A percentile compares a stretch with the other conserved stretches of the same genome.
Evolutionary conservation across 2,329 filamentous ascomycete species (phyloP).

Genomic region (Sclerotinia glacialis): DNA sequence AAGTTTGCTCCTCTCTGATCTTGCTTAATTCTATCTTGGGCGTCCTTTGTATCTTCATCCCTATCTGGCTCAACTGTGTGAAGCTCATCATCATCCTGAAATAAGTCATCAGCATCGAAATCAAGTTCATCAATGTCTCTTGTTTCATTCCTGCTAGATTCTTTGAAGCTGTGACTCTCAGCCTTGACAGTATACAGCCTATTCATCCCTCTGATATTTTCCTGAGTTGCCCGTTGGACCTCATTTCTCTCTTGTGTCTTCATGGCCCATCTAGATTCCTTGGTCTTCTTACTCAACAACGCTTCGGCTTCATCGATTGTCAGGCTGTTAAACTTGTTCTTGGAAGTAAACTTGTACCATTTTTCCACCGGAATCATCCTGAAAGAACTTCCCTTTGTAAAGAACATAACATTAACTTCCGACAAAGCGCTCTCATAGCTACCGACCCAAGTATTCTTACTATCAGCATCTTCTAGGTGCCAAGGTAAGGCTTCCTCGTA

Average conservation of each 20-base stretch:
- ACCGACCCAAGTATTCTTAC: conserved; percentile 91
- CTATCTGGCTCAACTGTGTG: conserved; percentile 72
- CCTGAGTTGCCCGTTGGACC: conserved; percentile 55
- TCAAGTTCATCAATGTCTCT: conserved; percentile 70
- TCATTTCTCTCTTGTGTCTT: conserved; percentile 59
- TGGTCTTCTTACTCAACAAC: conserved; percentile 74
- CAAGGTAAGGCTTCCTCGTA: conserved; percentile 96
- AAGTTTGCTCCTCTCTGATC: conserved; percentile 86
- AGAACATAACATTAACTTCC: conserved; percentile 76
- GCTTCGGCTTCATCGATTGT: conserved; percentile 83
- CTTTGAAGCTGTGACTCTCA: conserved; percentile 63
- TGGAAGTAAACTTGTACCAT: conserved; percentile 84
- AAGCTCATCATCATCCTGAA: conserved; percentile 85
- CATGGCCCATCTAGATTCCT: conserved; percentile 78
- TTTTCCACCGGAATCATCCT: conserved; percentile 91
- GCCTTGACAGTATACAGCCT: conserved; percentile 58
- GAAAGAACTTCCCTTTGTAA: conserved; percentile 68
- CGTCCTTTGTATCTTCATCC: conserved; percentile 74
- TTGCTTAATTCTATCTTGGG: conserved; percentile 69
- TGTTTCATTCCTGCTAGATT: conserved; percentile 59
- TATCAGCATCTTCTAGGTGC: conserved; percentile 95
- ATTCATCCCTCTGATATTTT: conserved; percentile 52
- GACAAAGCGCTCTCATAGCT: conserved; percentile 88
- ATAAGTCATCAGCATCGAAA: conserved; percentile 66
- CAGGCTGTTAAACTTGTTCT: conserved; percentile 74